Conservation (phyloP, 2,329 filamentous ascomycete species). For the Venturia aucupariae region DNA sequence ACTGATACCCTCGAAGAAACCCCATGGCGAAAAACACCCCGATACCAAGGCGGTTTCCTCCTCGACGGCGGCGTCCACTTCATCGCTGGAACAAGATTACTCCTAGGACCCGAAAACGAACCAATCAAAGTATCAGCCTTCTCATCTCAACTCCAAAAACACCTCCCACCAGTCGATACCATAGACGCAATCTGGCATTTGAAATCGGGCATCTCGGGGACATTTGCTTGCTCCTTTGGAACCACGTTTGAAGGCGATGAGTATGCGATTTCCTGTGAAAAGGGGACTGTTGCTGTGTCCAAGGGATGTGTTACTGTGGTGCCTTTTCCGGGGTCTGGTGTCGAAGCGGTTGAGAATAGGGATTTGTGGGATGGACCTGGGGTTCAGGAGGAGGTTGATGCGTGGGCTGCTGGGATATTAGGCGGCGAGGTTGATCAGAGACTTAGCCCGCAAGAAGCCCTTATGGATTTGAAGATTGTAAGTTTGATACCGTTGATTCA, state of each 20-base stretch:
- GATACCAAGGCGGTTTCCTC: conserved; percentile 66
- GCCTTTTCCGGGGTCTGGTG: conserved; percentile 3
- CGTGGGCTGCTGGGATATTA: conserved; percentile 48
- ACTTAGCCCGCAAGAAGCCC: conserved; percentile 48
- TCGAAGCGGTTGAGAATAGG: conserved; percentile 18
- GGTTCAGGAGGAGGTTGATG: conserved; percentile 51
- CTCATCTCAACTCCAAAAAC: conserved; percentile 43
- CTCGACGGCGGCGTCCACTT: conserved; percentile 70
- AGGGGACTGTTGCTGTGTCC: conserved; percentile 39
- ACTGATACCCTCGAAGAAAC: conserved; percentile 31
- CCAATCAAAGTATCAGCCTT: conserved; percentile 45
- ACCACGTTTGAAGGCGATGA: conserved; percentile 46
- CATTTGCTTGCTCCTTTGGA: conserved; percentile 49
- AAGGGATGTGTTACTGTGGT: conserved; percentile 28
- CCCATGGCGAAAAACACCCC: conserved; percentile 57
- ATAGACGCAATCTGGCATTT: conserved; percentile 50
- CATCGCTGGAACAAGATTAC: conserved; percentile 50
- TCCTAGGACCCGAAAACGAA: conserved; percentile 44
- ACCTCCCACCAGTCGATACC: conserved; percentile 59
- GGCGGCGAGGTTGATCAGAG: conserved; percentile 40
- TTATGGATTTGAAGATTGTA: conserved; percentile 53
- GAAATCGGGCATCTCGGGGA: conserved; percentile 46
- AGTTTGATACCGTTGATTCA: conserved; percentile 17
- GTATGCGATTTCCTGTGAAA: conserved; percentile 49
- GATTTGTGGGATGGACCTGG: conserved; percentile 37